phyloP scores from a whole-genome alignment of 495 filamentous ascomycete species.

The Tuber umbilicatum region DNA sequence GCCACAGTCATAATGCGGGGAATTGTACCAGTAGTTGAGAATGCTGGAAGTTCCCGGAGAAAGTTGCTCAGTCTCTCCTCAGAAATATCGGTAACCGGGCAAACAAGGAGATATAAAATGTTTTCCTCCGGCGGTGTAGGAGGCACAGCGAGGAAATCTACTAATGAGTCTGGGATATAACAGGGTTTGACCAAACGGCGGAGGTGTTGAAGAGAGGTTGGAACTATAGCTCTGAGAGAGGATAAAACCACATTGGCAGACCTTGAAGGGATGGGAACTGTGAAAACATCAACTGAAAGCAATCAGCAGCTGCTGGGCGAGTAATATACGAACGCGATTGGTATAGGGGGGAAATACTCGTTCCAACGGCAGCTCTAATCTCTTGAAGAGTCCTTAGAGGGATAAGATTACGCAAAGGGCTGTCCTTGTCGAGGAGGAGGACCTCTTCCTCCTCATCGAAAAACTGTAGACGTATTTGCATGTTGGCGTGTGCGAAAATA shows the following conservation, averaged over 20 bases:
- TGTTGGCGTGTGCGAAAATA: background rate
- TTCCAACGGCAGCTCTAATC: slow-evolving; percentile 45
- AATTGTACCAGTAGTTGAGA: slow-evolving; percentile 44
- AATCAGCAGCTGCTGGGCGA: slow-evolving; percentile 2
- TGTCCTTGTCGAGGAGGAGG: background rate
- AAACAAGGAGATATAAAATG: slow-evolving; percentile 46
- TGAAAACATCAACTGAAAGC: slow-evolving; percentile 46
- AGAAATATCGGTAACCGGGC: slow-evolving; percentile 44
- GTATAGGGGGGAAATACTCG: slow-evolving; percentile 23
- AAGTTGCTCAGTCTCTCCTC: slow-evolving; percentile 47
- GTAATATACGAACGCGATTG: background rate
- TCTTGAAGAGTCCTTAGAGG: slow-evolving; percentile 55
- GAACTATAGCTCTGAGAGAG: slow-evolving; percentile 43
- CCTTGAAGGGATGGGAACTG: slow-evolving; percentile 52
- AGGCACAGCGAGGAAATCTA: slow-evolving; percentile 33
- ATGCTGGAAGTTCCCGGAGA: slow-evolving; percentile 41
- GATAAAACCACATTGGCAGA: slow-evolving; percentile 50
- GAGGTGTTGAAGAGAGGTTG: slow-evolving; percentile 62
- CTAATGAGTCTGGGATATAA: slow-evolving; percentile 55
- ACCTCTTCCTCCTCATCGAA: background rate
- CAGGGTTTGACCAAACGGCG: slow-evolving; percentile 69
- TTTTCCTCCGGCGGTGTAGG: slow-evolving; percentile 19
- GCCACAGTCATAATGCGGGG: slow-evolving; percentile 49
- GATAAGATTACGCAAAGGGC: slow-evolving; percentile 42
- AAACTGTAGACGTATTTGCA: slow-evolving; percentile 6